Evolutionary conservation across 2,329 filamentous ascomycete species (phyloP).

Genomic region (Plenodomus lindquistii): DNA sequence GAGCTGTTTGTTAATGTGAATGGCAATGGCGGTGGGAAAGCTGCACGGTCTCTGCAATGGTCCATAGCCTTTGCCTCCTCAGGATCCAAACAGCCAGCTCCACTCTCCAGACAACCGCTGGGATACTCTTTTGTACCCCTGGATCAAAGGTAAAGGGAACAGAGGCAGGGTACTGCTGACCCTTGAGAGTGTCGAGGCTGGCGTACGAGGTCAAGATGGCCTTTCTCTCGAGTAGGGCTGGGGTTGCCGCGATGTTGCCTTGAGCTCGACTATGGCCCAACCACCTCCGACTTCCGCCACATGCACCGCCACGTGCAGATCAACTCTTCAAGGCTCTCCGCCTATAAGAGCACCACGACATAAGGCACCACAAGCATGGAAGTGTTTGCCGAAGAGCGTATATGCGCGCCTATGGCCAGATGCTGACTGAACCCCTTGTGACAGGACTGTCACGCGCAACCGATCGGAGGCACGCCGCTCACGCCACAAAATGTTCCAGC

Average conservation of each 20-base stretch:
- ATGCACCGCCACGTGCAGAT: not conserved
- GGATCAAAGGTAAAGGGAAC: constrained; percentile 5
- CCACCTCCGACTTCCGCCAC: not conserved
- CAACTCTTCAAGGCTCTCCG: not conserved
- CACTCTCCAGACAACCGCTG: constrained; percentile 1
- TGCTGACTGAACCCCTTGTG: not conserved
- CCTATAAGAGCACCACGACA: not conserved
- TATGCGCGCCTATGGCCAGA: not conserved
- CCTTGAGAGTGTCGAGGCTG: not conserved
- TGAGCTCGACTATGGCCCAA: not conserved
- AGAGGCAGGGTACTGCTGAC: not conserved
- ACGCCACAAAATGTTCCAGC: not conserved
- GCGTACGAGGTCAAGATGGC: not conserved
- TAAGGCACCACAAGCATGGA: not conserved
- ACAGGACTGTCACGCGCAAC: not conserved
- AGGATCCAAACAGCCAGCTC: not conserved
- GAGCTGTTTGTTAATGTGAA: constrained; percentile 7
- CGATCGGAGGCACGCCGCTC: not conserved
- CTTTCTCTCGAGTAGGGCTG: not conserved
- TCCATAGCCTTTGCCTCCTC: not conserved
- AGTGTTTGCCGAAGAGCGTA: not conserved
- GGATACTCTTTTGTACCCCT: not conserved
- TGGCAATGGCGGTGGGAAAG: not conserved
- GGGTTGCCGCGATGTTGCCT: not conserved
- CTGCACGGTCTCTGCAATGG: not conserved